Percentiles rank a stretch among this genome's conserved stretches.
phyloP scores from a whole-genome alignment of 2,329 filamentous ascomycete species.

The Ilyonectria mors-panacis region DNA sequence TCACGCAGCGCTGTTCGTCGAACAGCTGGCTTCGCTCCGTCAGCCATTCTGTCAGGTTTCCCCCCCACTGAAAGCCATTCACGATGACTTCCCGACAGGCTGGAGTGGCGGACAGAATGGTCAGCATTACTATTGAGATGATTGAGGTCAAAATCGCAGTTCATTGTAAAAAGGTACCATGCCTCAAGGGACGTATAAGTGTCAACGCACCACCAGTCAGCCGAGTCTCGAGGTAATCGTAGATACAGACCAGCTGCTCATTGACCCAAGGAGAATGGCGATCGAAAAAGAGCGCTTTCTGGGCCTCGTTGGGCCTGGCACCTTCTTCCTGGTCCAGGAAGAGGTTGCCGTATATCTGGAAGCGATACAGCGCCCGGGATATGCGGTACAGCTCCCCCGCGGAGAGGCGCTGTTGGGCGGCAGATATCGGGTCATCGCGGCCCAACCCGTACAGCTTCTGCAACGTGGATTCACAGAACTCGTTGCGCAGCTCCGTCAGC shows the following conservation, averaged over 20 bases:
- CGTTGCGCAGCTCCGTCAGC: constrained; percentile 22
- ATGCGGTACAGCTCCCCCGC: constrained; percentile 33
- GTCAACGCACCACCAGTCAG: constrained; percentile 38
- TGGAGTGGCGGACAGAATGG: constrained; percentile 37
- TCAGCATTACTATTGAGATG: constrained; percentile 39
- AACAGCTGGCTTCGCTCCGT: constrained; percentile 36
- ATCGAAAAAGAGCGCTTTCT: constrained; percentile 42
- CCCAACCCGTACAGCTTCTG: constrained; percentile 36
- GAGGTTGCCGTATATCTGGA: constrained; percentile 43
- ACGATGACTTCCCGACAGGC: constrained; percentile 39
- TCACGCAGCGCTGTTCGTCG: constrained; percentile 42
- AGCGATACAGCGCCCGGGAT: constrained; percentile 41
- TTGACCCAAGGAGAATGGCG: constrained; percentile 43
- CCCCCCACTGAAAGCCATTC: constrained; percentile 39
- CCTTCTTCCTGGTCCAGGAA: constrained; percentile 31
- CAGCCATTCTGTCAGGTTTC: constrained; percentile 43
- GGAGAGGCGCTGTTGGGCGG: constrained; percentile 21
- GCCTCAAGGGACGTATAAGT: constrained; percentile 1
- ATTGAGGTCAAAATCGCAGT: constrained; percentile 22
- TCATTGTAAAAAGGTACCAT: background rate
- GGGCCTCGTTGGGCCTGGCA: background rate
- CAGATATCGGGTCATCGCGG: constrained; percentile 19
- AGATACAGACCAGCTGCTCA: constrained; percentile 42
- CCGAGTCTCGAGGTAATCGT: constrained; percentile 39
- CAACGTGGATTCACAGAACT: constrained; percentile 29